phyloP scores from a whole-genome alignment of 306 rosid species.

The Acacia confusa region DNA sequence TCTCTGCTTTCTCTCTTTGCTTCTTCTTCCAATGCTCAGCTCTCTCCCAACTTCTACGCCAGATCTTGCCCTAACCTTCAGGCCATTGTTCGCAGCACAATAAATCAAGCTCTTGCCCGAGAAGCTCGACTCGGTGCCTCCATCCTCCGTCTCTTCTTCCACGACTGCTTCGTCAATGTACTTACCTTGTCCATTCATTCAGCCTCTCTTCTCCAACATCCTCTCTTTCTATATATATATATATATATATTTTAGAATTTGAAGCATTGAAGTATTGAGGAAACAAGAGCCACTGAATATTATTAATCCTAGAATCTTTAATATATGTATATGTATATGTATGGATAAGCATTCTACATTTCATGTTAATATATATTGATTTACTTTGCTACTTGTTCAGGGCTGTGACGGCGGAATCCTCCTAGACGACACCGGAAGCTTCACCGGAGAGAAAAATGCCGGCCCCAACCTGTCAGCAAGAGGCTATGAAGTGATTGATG shows the following conservation, averaged over 20 bases:
- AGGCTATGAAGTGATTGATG: constrained; percentile 79
- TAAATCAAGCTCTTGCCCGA: constrained; percentile 41
- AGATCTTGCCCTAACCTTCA: constrained; percentile 55
- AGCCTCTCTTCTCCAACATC: too few relatives aligned
- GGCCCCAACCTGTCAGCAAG: constrained; percentile 56
- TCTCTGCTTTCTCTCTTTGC: constrained; percentile 36
- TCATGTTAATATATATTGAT: neutral
- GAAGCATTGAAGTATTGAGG: too few relatives aligned
- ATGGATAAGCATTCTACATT: neutral
- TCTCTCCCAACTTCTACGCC: constrained; percentile 54
- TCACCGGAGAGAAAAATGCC: constrained; percentile 75
- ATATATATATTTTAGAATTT: too few relatives aligned
- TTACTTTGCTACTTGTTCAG: constrained; percentile 24
- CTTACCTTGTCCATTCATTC: neutral
- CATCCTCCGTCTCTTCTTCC: constrained; percentile 83
- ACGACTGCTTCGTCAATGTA: constrained; percentile 83
- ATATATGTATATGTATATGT: neutral
- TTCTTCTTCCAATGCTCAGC: constrained; percentile 53
- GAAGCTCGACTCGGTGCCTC: constrained; percentile 76
- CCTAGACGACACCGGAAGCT: constrained; percentile 59
- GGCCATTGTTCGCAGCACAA: constrained; percentile 45
- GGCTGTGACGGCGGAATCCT: constrained; percentile 78
- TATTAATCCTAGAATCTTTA: too few relatives aligned
- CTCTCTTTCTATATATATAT: too few relatives aligned
- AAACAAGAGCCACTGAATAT: too few relatives aligned